These are phyloP conservation scores for Fusarium transvaalense DNA, from an alignment of 2,329 filamentous ascomycete genomes.

Conservation along the genomic window DNA sequence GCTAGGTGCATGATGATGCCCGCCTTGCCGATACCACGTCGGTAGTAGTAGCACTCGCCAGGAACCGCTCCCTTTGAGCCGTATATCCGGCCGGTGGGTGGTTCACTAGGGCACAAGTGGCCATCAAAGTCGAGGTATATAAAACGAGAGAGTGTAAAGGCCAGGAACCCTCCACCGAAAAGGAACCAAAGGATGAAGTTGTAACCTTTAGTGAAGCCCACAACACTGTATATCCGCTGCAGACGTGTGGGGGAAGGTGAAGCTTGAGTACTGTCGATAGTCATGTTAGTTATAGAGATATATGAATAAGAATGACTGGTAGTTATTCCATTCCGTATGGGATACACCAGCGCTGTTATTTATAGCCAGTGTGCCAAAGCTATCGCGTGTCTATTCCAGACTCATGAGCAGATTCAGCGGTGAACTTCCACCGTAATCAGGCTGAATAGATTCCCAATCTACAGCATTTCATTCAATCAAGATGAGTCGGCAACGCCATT, in stretches of 20 bases:
- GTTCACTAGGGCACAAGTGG: conserved; percentile 49
- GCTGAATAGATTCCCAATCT: conserved; percentile 18
- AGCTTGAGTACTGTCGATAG: background rate
- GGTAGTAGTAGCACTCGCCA: conserved; percentile 59
- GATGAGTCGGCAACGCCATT: conserved; percentile 15
- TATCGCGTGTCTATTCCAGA: background rate
- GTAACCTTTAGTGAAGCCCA: conserved; percentile 69
- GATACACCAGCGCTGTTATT: conserved; percentile 10
- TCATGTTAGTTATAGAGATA: conserved; percentile 5
- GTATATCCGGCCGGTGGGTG: background rate
- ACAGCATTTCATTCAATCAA: conserved; percentile 12
- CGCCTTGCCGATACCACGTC: conserved; percentile 39
- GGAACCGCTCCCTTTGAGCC: conserved; percentile 42
- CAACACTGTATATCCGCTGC: conserved; percentile 54
- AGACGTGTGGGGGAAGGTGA: background rate
- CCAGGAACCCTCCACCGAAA: conserved; percentile 56
- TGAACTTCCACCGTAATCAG: background rate
- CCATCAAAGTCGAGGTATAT: conserved; percentile 49
- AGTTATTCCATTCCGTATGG: background rate
- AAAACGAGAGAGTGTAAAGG: conserved; percentile 40
- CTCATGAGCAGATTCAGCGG: background rate
- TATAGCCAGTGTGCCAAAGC: background rate
- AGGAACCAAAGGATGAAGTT: conserved; percentile 68
- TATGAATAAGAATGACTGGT: background rate
- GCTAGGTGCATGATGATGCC: conserved; percentile 62